Percentiles rank a stretch among this genome's conserved stretches.
phyloP scores from a whole-genome alignment of 805 yeast species.

The Candida ponderosae region DNA sequence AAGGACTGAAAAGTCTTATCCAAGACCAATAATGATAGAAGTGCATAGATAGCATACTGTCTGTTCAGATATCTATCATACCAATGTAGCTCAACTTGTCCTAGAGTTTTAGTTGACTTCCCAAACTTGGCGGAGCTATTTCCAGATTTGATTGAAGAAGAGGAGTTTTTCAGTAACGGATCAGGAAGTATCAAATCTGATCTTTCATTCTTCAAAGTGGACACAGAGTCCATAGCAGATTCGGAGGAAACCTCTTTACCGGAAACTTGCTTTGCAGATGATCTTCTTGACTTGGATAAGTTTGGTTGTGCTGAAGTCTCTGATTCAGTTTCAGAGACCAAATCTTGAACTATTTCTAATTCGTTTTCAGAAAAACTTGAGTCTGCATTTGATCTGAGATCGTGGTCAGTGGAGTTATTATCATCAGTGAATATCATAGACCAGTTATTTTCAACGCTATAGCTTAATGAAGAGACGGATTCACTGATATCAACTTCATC shows the following conservation, averaged over 20 bases:
- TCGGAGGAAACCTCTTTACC: too few species aligned
- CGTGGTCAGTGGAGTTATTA: conserved; percentile 19
- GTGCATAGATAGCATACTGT: conserved; percentile 6
- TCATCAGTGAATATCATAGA: conserved; percentile 22
- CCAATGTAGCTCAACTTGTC: too few species aligned
- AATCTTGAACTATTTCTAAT: conserved; percentile 3
- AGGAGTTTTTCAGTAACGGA: too few species aligned
- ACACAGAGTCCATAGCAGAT: conserved; percentile 3
- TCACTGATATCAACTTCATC: conserved; percentile 1
- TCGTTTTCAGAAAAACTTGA: conserved; percentile 10
- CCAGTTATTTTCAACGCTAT: conserved; percentile 19
- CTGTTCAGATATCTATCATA: too few species aligned
- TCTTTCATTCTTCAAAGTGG: conserved; percentile 5
- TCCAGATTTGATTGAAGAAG: too few species aligned
- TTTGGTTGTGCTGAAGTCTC: too few species aligned
- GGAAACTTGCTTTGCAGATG: too few species aligned
- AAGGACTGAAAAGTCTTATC: conserved; percentile 13
- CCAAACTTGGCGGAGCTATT: too few species aligned
- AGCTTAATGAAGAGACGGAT: conserved; percentile 10
- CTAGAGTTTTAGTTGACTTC: too few species aligned
- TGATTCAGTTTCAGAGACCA: conserved; percentile 14
- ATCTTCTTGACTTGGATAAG: too few species aligned
- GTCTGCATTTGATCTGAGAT: conserved; percentile 15
- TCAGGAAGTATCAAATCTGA: conserved; percentile 7
- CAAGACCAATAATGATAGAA: conserved; percentile 10